These are phyloP conservation scores for Purpureocillium lavendulum DNA, from an alignment of 2,329 filamentous ascomycete genomes.

Conservation along the genomic window DNA sequence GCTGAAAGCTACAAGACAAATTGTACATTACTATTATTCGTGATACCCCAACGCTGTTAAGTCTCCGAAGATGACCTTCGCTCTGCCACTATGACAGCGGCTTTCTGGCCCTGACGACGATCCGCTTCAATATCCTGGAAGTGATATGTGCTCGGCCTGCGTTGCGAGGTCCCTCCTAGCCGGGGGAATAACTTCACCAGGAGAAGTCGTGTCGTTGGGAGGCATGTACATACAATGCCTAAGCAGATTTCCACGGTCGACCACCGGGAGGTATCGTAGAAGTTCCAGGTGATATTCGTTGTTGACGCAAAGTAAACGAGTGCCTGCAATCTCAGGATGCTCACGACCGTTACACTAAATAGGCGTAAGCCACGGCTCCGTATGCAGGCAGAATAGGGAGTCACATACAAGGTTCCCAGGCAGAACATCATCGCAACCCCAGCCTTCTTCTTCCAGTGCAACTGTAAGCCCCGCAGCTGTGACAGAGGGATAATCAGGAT, in stretches of 20 bases:
- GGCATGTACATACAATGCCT: constrained; percentile 23
- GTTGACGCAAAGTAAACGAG: constrained; percentile 17
- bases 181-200: constrained; percentile 4
- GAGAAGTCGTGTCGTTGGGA: constrained; percentile 20
- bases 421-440: constrained; percentile 34
- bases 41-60: too few relatives aligned
- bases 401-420: constrained; percentile 26
- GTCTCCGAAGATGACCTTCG: too few relatives aligned
- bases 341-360: constrained; percentile 19
- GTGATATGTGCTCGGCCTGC: too few relatives aligned
- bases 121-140: too few relatives aligned
- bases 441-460: constrained; percentile 34
- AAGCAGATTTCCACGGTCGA: constrained; percentile 23
- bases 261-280: constrained; percentile 18
- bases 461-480: constrained; percentile 25
- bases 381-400: too few relatives aligned
- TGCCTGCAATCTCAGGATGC: constrained; percentile 19
- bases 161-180: too few relatives aligned
- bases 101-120: too few relatives aligned
- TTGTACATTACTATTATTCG: too few relatives aligned
- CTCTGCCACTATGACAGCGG: too few relatives aligned
- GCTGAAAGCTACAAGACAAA: too few relatives aligned
- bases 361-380: not conserved
- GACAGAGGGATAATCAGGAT: constrained; percentile 37
- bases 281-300: constrained; percentile 19